These are phyloP conservation scores for Basipetospora sp. DNA, from an alignment of 2,329 filamentous ascomycete species.

Conservation along the genomic window DNA sequence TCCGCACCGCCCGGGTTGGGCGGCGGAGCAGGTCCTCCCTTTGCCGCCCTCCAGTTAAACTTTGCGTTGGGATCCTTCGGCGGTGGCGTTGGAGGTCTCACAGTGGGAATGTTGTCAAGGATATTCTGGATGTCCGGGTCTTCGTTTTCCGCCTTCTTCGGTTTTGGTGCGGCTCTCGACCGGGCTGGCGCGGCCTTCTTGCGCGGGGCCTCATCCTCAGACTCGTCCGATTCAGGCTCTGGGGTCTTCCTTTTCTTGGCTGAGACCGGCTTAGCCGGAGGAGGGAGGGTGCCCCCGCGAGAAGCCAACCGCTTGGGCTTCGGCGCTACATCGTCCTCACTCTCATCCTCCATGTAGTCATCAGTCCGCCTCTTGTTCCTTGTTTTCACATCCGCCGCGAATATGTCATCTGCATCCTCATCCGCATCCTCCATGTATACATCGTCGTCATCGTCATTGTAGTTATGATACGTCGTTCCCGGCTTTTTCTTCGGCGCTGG, in stretches of 20 bases:
- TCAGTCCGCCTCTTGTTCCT: conserved; percentile 55
- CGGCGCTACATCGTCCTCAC: conserved; percentile 53
- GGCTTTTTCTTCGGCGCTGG: conserved; percentile 23
- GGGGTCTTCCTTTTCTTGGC: conserved; percentile 45
- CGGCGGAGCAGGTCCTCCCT: conserved; percentile 43
- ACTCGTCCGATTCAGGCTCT: conserved; percentile 36
- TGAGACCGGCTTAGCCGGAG: conserved; percentile 16
- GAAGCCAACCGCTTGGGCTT: conserved; percentile 44
- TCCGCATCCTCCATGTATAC: conserved; percentile 53
- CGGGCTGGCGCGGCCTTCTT: conserved; percentile 46
- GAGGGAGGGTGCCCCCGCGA: conserved; percentile 18
- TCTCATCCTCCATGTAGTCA: conserved; percentile 58
- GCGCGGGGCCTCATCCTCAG: conserved; percentile 44
- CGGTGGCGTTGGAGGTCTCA: conserved; percentile 73
- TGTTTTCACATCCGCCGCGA: conserved; percentile 55
- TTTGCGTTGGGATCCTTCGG: conserved; percentile 55
- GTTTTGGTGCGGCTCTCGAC: conserved; percentile 37
- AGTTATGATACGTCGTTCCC: conserved; percentile 26
- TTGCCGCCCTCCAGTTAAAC: conserved; percentile 56
- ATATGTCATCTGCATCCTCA: conserved; percentile 65
- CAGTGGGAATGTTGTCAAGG: conserved; percentile 69
- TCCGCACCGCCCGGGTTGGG: conserved; percentile 50
- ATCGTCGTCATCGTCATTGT: conserved; percentile 34
- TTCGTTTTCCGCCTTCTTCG: conserved; percentile 56
- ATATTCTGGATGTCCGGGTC: conserved; percentile 62